phyloP scores from a whole-genome alignment of 805 yeast genomes.

The Yamadazyma philogaea region DNA sequence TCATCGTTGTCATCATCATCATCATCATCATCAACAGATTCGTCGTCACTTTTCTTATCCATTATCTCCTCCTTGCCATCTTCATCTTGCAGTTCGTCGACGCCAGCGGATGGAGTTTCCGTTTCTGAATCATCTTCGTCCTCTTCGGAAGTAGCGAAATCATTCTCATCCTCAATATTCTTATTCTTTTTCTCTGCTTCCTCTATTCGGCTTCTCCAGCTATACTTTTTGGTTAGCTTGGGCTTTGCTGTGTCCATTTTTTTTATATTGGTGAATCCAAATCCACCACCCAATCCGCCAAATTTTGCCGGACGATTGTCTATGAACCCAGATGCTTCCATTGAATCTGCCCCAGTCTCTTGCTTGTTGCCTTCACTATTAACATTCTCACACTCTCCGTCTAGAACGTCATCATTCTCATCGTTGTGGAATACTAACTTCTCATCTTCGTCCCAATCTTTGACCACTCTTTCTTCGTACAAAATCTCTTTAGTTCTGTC shows the following conservation, averaged over 20 bases:
- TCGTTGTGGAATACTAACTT: conserved; percentile 14
- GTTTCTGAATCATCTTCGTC: conserved; percentile 21
- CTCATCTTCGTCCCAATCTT: conserved; percentile 49
- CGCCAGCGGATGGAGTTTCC: conserved; percentile 10
- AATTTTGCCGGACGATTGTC: conserved; percentile 66
- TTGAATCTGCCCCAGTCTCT: conserved; percentile 27
- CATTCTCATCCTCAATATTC: conserved; percentile 58
- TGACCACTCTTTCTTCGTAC: conserved; percentile 65
- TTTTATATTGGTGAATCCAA: conserved; percentile 58
- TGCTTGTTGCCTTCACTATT: conserved; percentile 14
- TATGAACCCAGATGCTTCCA: conserved; percentile 47
- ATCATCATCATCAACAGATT: conserved; percentile 21
- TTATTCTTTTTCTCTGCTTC: conserved; percentile 35
- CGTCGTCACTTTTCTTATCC: too few relatives aligned
- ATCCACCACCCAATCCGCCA: conserved; percentile 66
- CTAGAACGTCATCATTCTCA: conserved; percentile 19
- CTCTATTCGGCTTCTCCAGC: conserved; percentile 57
- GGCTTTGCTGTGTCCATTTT: conserved; percentile 34
- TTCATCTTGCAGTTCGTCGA: conserved; percentile 17
- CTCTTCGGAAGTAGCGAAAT: conserved; percentile 44
- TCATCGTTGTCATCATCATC: conserved; percentile 26
- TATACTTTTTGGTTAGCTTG: conserved; percentile 50
- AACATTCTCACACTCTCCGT: conserved; percentile 17
- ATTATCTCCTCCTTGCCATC: too few relatives aligned
- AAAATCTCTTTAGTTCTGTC: conserved; percentile 59